Evolutionary conservation across 2,329 filamentous ascomycete genomes (phyloP), one percentile per base, ranked within the genome.

Genomic region (Phialemoniopsis sp.): DNA sequence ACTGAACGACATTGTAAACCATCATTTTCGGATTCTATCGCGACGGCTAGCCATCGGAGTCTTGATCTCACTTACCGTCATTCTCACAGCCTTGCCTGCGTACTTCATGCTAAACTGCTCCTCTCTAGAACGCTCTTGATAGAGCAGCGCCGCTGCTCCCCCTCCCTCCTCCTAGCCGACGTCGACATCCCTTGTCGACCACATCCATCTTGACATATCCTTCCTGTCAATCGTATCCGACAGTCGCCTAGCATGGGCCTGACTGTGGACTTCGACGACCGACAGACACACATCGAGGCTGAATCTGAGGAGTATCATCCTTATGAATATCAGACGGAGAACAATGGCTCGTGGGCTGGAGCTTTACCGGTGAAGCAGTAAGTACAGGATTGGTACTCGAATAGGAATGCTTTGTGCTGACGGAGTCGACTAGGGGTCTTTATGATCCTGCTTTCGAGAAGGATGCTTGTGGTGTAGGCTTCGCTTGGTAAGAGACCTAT

Each of bases 401-500:
- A 14, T 14, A 8, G 17, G 14, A 18, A 18, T 10, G 21, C 21
- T 26, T 26, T 26, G 21, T 10, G 30, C 41, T 50, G 29, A 52
- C 39, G 30, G 16, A 26, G 26, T 30, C 28, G 13, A 34, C 10
- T 40, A 76, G 73, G 60, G 93, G 91, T 76, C 81, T 98, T 37
- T 98, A 98, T 63, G 90, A 97, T 70, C 93, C 93, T 47, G 82
- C 84, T 63, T 81, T 94, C 49, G 93, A 97, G 71, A 97, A 97
- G 68, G 93, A 98, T 90, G 90, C 93, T 53, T 98, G 93, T 62
- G 93, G 93, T 87, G 93, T 98, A 58, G 93, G 93, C 64, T 98
- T 98, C 68, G 89, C 91, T 67, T 95, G 91, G 89, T 94, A 75
- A 72, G 82, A 42, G 49, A 39, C 5, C 28, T n/a, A 17, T 36